Percentiles rank a stretch among this genome's conserved stretches.
phyloP scores from a whole-genome alignment of 495 filamentous ascomycete genomes.

The Aspergillus nanangensis region DNA sequence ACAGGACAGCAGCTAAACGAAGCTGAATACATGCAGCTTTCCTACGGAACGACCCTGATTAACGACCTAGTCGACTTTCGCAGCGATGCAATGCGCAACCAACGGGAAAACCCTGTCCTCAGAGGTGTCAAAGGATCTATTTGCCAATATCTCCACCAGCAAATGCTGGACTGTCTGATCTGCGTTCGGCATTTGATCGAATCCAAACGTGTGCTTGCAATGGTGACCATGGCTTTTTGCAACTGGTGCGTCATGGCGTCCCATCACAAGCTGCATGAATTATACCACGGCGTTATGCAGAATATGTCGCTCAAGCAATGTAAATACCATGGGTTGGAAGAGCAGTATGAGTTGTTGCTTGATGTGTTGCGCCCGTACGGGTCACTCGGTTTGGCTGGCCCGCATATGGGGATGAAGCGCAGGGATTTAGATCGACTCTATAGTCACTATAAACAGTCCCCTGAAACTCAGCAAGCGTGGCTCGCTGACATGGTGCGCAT shows the following conservation, averaged over 20 bases:
- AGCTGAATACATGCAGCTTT: neutral
- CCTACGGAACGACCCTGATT: slow-evolving; percentile 10
- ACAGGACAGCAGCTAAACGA: slow-evolving; percentile 10
- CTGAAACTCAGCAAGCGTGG: slow-evolving; percentile 14
- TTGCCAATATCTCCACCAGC: slow-evolving; percentile 11
- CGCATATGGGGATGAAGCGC: slow-evolving; percentile 5
- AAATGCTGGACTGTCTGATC: slow-evolving; percentile 8
- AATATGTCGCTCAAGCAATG: neutral
- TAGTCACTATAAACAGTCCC: slow-evolving; percentile 3
- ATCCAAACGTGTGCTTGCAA: slow-evolving; percentile 2
- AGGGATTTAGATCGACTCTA: slow-evolving; percentile 16
- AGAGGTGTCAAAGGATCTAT: slow-evolving; percentile 14
- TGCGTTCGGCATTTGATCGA: slow-evolving; percentile 1
- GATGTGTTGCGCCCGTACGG: slow-evolving; percentile 14
- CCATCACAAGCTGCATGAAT: slow-evolving; percentile 22
- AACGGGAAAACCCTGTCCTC: slow-evolving; percentile 17
- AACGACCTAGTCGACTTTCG: slow-evolving; percentile 20
- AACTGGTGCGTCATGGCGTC: slow-evolving; percentile 20
- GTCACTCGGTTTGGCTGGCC: slow-evolving; percentile 9
- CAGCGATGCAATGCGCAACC: slow-evolving; percentile 16
- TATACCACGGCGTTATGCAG: slow-evolving; percentile 1
- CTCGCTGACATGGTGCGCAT: slow-evolving; percentile 19
- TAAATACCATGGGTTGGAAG: slow-evolving; percentile 2
- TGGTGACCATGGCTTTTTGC: slow-evolving; percentile 17
- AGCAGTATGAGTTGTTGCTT: slow-evolving; percentile 10